Evolutionary conservation across 768 basidiomycete species (phyloP), one percentile per base, ranked within the genome.

Genomic region (Saitozyma sp.): DNA sequence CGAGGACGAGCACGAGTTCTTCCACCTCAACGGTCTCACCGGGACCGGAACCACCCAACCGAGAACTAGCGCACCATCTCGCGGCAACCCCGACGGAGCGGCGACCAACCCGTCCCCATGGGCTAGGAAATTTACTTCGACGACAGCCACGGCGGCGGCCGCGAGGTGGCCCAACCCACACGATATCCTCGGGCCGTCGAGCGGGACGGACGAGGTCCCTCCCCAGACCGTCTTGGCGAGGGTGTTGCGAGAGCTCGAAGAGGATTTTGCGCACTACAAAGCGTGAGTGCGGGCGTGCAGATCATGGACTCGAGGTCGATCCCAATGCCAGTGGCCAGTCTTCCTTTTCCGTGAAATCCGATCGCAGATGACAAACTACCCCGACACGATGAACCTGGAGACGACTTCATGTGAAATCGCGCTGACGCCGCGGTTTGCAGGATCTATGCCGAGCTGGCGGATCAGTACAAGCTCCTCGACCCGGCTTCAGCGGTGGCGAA

Each of bases 261-360:
- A 92, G 64, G 95, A 99, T 75, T 98, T 97, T 73, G 86, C 86
- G 42, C 91, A 92, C 80, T 95, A 94, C 78, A 96, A 92, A 80
- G 87, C 89, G 96, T 97, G 67, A 38, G 87, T 82, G 20, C 16
- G 10, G 8, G 37, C n/a, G 10, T 17, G 50, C 7, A 9, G 6
- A 14, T 48, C 14, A 55, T 50, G 41, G 11, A n/a, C 41, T 42
- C 29, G 46, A 48, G 2, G 29, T 29, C 29, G 29, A 29, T 29
- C 29, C 29, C 29, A 29, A 29, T 29, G 29, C 29, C 29, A 29
- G 5, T 29, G 2, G 2, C 29, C 29, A 29, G 5, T 29, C 2
- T 29, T 29, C 29, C 29, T 29, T 29, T 29, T 29, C 29, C 29
- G 29, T 48, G 46, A 48, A 3, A 52, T 29, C 20, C n/a, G 16